Base-by-base conservation (phyloP, 202 grass and related monocot species). In the Thinopyrum obtusiflorum region DNA sequence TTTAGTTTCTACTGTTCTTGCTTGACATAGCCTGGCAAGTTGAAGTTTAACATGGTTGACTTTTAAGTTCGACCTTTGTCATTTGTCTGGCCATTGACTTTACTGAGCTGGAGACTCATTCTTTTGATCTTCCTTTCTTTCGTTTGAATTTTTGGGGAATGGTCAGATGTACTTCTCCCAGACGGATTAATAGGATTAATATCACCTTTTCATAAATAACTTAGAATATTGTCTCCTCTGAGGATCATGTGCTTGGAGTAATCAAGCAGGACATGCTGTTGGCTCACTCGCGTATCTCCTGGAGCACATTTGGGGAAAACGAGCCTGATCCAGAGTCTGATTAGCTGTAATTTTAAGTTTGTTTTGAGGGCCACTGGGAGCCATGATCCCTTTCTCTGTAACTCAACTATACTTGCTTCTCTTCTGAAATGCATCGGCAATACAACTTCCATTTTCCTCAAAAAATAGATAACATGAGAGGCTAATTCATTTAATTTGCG, bases 1-100 rank as follows among this genome's bases (percentile, higher is more conserved):
- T 74, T 72, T 72, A 72, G 36, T 44, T 71, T 71, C 36, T 71
- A 73, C 40, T 28, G 40, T 73, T 27, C 42, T 75, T 75, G 71
- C 44, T 25, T 75, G 44, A 75, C 71, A 23, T 73, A 75, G 42
- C 27, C 40, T 51, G 24, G 9, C 23, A 75, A 51, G 42, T 75
- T 75, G 14, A 75, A 75, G 39, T 28, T 73, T 49, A 49, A 28
- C 70, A 47, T 17, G 70, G 24, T 73, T 49, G 69, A 73, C 39
- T 73, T 11, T 14, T 73, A 73, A 65, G 37, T 24, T 26, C 37
- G 40, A 73, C 37, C 37, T 73, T 73, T 47, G 24, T 72, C 67
- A 3, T 47, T 74, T 74, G 7, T 74, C 13, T 51, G 25, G 23
- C 25, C 71, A 74, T 49, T 74, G 14, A 74, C 42, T 31, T 75